Conservation (phyloP, 2,329 filamentous ascomycete genomes). For the Clarireedia hainanense region DNA sequence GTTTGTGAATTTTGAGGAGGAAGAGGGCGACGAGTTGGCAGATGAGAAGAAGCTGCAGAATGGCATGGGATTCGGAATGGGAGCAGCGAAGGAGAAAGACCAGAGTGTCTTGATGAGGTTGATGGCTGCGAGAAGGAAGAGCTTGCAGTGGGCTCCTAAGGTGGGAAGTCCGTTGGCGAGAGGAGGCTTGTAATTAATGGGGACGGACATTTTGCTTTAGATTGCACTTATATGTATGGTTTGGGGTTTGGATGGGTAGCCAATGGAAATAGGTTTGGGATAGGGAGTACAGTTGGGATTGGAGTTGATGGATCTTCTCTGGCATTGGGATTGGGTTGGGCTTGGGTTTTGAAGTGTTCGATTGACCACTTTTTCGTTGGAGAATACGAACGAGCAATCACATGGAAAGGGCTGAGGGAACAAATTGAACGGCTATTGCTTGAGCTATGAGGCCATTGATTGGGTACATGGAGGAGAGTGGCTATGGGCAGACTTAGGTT, state of each 20-base stretch:
- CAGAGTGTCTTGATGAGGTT: conserved; percentile 38
- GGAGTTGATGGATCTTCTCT: too few species aligned
- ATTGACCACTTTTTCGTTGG: too few species aligned
- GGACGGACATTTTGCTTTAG: not conserved
- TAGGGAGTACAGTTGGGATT: not conserved
- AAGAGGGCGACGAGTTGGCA: not conserved
- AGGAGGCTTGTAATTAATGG: conserved; percentile 14
- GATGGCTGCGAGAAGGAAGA: conserved; percentile 68
- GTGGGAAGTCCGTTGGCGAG: conserved; percentile 63
- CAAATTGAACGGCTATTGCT: too few species aligned
- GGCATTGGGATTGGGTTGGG: too few species aligned
- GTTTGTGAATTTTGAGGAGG: conserved; percentile 18
- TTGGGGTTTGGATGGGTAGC: not conserved
- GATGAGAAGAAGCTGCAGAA: not conserved
- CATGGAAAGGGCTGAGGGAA: too few species aligned
- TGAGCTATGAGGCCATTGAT: too few species aligned
- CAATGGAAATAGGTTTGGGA: not conserved
- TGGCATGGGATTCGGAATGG: conserved; percentile 31
- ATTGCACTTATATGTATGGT: too few species aligned
- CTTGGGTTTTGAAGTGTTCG: too few species aligned
- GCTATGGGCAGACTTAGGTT: too few species aligned
- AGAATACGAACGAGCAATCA: too few species aligned
- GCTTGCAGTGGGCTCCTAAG: conserved; percentile 68
- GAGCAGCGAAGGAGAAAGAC: conserved; percentile 40
- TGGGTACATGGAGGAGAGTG: too few species aligned